Conservation (phyloP, 768 basidiomycete genomes). For the Pleurotus cornucopiae region DNA sequence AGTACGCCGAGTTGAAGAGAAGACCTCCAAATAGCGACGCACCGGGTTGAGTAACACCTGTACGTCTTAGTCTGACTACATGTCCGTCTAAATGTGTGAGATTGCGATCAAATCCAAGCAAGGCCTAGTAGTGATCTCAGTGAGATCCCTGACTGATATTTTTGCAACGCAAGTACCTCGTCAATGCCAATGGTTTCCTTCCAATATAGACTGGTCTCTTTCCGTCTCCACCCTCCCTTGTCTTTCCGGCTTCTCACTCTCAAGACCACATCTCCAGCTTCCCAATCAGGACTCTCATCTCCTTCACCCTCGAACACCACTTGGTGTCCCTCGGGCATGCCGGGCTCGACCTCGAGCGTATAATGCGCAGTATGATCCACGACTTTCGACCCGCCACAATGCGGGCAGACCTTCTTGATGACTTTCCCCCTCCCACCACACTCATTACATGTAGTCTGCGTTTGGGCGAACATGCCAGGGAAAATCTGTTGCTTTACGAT, state of each 20-base stretch:
- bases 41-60: slow-evolving; percentile 92
- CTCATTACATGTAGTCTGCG: slow-evolving; percentile 76
- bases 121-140: slow-evolving; percentile 49
- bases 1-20: neutral
- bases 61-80: slow-evolving; percentile 60
- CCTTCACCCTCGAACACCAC: slow-evolving; percentile 94
- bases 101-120: slow-evolving; percentile 94
- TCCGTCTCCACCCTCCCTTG: slow-evolving; percentile 81
- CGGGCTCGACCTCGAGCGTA: slow-evolving; percentile 80
- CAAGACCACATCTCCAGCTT: slow-evolving; percentile 89
- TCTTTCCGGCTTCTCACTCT: slow-evolving; percentile 76
- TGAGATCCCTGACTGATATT: neutral
- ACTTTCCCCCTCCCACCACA: slow-evolving; percentile 82
- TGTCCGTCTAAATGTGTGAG: slow-evolving; percentile 91
- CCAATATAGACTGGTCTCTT: slow-evolving; percentile 90
- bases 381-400: slow-evolving; percentile 80
- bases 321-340: slow-evolving; percentile 92
- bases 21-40: slow-evolving; percentile 13
- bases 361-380: slow-evolving; percentile 77
- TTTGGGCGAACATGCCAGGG: slow-evolving; percentile 94
- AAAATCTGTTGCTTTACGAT: slow-evolving; percentile 91
- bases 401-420: slow-evolving; percentile 75
- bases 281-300: slow-evolving; percentile 95
- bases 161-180: slow-evolving; percentile 53
- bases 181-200: slow-evolving; percentile 86